Evolutionary conservation across 1,284 basidiomycete genomes (phyloP).

Genomic region (Tilletia walkeri): DNA sequence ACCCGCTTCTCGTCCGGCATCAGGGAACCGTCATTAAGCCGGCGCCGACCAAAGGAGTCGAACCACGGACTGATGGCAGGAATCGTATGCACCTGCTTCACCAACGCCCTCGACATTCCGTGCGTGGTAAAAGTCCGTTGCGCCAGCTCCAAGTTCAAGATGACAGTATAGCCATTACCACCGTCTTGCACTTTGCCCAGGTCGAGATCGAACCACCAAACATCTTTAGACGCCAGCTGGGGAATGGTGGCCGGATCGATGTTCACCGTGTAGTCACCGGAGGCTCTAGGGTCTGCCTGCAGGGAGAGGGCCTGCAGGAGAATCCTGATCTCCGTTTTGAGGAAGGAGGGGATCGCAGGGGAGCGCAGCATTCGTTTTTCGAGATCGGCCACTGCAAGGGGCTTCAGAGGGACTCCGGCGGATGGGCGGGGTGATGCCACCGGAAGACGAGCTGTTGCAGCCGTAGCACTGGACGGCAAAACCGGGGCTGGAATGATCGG

Average conservation of each 20-base stretch:
- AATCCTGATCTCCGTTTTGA: neutral
- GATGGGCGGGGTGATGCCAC: neutral
- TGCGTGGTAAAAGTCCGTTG: neutral
- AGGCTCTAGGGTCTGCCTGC: neutral
- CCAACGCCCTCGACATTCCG: conserved; percentile 2
- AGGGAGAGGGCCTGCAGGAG: neutral
- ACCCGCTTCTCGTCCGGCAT: neutral
- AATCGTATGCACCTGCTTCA: neutral
- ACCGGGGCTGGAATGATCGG: too few relatives aligned
- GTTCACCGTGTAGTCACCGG: neutral
- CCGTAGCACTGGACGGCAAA: too few relatives aligned
- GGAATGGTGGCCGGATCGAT: neutral
- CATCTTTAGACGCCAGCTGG: neutral
- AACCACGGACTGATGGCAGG: conserved; percentile 3
- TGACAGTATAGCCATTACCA: neutral
- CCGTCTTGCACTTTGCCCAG: neutral
- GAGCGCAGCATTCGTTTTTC: neutral
- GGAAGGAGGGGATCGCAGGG: neutral
- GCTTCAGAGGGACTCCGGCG: neutral
- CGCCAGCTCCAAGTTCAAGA: neutral
- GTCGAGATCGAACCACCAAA: conserved; percentile 10
- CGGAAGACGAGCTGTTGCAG: neutral
- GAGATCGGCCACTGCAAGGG: neutral
- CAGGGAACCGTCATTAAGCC: neutral
- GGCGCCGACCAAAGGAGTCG: neutral